These are phyloP conservation scores for Podila clonocystis DNA, from an alignment of 192 early-diverging fungal species.

Conservation along the genomic window DNA sequence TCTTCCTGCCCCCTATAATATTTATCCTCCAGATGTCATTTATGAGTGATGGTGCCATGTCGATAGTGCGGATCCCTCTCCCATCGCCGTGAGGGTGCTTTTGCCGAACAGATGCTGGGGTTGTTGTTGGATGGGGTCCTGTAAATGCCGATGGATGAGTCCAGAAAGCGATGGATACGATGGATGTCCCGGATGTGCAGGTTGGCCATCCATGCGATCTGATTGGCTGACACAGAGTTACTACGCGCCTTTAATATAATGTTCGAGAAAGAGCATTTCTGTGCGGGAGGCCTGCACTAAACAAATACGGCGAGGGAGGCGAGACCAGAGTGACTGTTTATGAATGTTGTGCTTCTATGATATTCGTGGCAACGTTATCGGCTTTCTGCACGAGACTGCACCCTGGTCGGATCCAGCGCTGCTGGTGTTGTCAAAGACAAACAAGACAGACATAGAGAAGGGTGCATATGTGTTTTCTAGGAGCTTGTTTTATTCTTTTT, in stretches of 20 bases:
- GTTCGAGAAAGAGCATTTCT: conserved; percentile 4
- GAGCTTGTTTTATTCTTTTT: background rate
- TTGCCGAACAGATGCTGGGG: background rate
- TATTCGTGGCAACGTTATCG: too few species aligned
- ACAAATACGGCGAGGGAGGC: conserved; percentile 1
- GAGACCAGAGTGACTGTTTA: background rate
- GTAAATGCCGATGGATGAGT: conserved; percentile 31
- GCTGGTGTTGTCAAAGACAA: too few species aligned
- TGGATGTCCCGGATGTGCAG: conserved; percentile 13
- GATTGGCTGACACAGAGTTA: conserved; percentile 33
- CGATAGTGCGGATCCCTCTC: too few species aligned
- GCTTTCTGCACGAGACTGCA: too few species aligned
- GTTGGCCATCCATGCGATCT: conserved; percentile 10
- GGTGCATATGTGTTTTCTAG: background rate
- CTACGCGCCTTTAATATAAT: conserved; percentile 3
- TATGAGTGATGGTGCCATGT: too few species aligned
- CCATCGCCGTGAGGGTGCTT: background rate
- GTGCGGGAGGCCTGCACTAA: background rate
- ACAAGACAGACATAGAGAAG: too few species aligned
- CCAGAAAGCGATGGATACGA: background rate
- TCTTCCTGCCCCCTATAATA: too few species aligned
- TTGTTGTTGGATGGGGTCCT: background rate
- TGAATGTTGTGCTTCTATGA: too few species aligned
- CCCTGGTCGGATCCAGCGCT: too few species aligned
- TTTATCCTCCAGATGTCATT: too few species aligned